These are phyloP conservation scores for Acrocalymma vagum DNA, from an alignment of 2,329 filamentous ascomycete species.

Conservation along the genomic window DNA sequence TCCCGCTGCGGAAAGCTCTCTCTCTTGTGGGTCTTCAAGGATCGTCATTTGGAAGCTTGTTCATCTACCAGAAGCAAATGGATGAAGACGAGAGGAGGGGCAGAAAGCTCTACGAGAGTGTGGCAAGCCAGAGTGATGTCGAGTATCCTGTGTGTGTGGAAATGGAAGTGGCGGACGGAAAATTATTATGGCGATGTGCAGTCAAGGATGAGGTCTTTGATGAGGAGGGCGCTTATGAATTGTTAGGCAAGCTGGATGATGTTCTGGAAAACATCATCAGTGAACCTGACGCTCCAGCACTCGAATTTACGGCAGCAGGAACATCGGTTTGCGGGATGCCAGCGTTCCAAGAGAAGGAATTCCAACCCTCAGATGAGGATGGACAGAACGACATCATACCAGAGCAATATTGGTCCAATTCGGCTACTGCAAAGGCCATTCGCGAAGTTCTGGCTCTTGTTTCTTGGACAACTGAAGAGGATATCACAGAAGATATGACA, in stretches of 20 bases:
- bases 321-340: conserved; percentile 74
- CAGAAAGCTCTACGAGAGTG: conserved; percentile 65
- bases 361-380: neutral
- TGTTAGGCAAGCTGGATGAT: conserved; percentile 68
- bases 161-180: conserved; percentile 68
- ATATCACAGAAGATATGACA: conserved; percentile 69
- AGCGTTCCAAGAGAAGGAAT: conserved; percentile 42
- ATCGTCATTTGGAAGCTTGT: conserved; percentile 69
- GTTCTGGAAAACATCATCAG: conserved; percentile 66
- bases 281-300: conserved; percentile 57
- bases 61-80: conserved; percentile 69
- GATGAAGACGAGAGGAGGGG: conserved; percentile 32
- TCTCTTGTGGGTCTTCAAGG: conserved; percentile 56
- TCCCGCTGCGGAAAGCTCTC: conserved; percentile 76
- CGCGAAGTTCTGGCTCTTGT: conserved; percentile 61
- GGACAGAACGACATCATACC: neutral
- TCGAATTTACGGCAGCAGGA: conserved; percentile 61
- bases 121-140: conserved; percentile 71
- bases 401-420: conserved; percentile 31
- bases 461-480: conserved; percentile 65
- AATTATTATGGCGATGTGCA: conserved; percentile 75
- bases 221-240: conserved; percentile 51
- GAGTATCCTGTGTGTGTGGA: conserved; percentile 87
- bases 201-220: conserved; percentile 68
- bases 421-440: conserved; percentile 49